phyloP scores from a whole-genome alignment of 805 yeast genomes.

The Yarrowia sp. region DNA sequence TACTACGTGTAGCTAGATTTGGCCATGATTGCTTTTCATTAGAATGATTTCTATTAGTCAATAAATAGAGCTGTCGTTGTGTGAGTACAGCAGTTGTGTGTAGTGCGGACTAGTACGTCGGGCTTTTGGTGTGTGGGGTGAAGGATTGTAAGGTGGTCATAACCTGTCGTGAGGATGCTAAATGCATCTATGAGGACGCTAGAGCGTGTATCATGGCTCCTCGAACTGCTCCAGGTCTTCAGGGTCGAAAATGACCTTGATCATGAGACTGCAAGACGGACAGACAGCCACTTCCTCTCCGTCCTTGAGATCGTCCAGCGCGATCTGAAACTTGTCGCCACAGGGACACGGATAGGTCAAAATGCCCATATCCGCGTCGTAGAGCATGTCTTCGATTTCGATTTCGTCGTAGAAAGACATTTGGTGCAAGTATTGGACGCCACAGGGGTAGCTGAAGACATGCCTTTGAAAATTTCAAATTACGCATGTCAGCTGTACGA shows the following conservation, averaged over 20 bases:
- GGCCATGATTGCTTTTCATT: not conserved
- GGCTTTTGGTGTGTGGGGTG: not conserved
- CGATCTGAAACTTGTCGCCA: slow-evolving; percentile 89
- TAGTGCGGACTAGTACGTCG: not conserved
- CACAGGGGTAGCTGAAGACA: slow-evolving; percentile 8
- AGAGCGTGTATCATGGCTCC: not conserved
- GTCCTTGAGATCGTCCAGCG: slow-evolving; percentile 77
- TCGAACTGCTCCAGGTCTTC: slow-evolving; percentile 37
- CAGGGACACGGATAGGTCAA: slow-evolving; percentile 98
- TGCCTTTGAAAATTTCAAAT: slow-evolving; percentile 9
- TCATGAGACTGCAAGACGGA: slow-evolving; percentile 93
- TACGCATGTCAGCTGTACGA: slow-evolving; percentile 4
- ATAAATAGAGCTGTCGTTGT: not conserved
- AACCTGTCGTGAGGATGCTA: too few species aligned
- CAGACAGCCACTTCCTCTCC: slow-evolving; percentile 90
- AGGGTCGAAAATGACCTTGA: slow-evolving; percentile 81
- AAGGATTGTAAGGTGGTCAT: too few species aligned
- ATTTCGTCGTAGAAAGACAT: slow-evolving; percentile 77
- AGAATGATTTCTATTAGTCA: not conserved
- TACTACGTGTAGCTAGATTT: not conserved
- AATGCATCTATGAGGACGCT: too few species aligned
- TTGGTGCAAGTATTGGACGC: not conserved
- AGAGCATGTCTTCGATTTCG: slow-evolving; percentile 95
- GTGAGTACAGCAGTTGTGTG: not conserved
- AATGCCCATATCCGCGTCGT: slow-evolving; percentile 74